Evolutionary conservation across 2,329 filamentous ascomycete species (phyloP).

Genomic region (Scortechinia acanthostroma): DNA sequence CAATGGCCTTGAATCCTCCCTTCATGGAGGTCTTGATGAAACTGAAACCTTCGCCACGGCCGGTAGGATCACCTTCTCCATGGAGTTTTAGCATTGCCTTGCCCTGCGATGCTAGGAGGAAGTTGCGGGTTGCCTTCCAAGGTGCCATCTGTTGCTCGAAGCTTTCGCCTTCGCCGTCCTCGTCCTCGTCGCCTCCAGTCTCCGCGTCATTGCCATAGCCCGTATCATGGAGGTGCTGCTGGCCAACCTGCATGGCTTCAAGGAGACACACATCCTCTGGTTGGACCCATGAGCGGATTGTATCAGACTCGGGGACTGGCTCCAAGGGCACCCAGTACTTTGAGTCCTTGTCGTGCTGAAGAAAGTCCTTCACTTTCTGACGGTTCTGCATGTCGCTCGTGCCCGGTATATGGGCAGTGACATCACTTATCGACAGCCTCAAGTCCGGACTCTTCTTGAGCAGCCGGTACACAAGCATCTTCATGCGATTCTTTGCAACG

Average conservation of each 20-base stretch:
- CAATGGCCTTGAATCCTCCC: constrained; percentile 26
- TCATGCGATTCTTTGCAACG: constrained; percentile 61
- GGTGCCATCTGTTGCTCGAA: constrained; percentile 50
- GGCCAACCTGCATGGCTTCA: constrained; percentile 65
- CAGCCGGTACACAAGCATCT: constrained; percentile 61
- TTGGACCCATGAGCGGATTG: constrained; percentile 54
- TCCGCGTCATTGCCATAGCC: constrained; percentile 41
- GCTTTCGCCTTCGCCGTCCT: constrained; percentile 15
- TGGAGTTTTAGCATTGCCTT: constrained; percentile 67
- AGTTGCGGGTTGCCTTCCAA: constrained; percentile 67
- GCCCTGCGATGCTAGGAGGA: constrained; percentile 58
- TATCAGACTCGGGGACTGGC: constrained; percentile 51
- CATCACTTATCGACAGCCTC: constrained; percentile 43
- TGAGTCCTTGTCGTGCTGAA: constrained; percentile 60
- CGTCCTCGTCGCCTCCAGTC: constrained; percentile 10
- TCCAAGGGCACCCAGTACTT: constrained; percentile 53
- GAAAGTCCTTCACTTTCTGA: constrained; percentile 67
- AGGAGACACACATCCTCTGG: constrained; percentile 64
- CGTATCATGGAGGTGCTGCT: constrained; percentile 59
- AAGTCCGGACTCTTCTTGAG: constrained; percentile 47
- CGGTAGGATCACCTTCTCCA: constrained; percentile 62
- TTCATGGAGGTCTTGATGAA: constrained; percentile 73
- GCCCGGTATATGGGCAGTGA: constrained; percentile 60
- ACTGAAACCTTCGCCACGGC: constrained; percentile 60
- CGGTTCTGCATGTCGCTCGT: constrained; percentile 65